Evolutionary conservation across 257 asterid species (phyloP).

Genomic region (Capsicum baccatum): DNA sequence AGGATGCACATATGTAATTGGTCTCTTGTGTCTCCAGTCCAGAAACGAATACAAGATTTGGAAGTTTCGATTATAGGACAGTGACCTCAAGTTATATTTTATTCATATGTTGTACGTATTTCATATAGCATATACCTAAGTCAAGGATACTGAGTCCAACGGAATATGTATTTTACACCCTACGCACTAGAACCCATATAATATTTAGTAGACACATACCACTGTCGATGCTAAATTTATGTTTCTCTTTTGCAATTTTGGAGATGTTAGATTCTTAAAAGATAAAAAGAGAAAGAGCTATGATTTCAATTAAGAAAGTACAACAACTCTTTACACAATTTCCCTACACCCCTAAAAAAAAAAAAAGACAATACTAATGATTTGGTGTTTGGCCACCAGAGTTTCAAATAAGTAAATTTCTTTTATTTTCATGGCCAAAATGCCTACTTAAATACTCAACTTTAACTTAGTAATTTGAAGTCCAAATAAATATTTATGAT

Average conservation of each 20-base stretch:
- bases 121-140: neutral
- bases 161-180: neutral
- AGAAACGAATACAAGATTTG: neutral
- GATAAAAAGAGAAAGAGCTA: neutral
- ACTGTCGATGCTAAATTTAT: neutral
- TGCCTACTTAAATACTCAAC: too few relatives aligned
- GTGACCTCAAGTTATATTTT: neutral
- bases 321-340: neutral
- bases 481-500: too few relatives aligned
- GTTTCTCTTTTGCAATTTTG: neutral
- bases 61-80: neutral
- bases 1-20: neutral
- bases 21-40: neutral
- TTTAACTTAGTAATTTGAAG: too few relatives aligned
- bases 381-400: too few relatives aligned
- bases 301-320: slow-evolving; percentile 4
- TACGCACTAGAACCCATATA: neutral
- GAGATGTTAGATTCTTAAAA: neutral
- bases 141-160: neutral
- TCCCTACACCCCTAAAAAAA: neutral
- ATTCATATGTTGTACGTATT: neutral
- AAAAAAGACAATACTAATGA: neutral
- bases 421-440: too few relatives aligned
- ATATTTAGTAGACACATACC: neutral
- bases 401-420: too few relatives aligned